Base-by-base conservation (phyloP, 1,139 yeast genomes). In the Kodamaea arcana region DNA sequence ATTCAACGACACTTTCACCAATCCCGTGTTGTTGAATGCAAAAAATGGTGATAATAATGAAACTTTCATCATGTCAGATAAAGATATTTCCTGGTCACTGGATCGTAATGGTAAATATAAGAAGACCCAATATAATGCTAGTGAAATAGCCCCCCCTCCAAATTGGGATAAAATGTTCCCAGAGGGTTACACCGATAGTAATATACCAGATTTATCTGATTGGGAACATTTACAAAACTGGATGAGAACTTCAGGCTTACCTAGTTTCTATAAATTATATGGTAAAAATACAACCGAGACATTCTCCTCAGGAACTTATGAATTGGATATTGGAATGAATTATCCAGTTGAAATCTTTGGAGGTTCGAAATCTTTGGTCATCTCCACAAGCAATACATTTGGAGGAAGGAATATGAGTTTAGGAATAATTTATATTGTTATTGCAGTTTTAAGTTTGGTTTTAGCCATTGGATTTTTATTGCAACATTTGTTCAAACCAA, bases 231-330 rank as follows among this genome's bases (percentile, higher is more conserved):
- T 67, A 24, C 87, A 82, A 57, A 83, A 83, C 51, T 83, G 94
- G 94, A 83, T 83, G 94, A 70, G 88, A 47, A 83, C 92, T 1
- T 87, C 92, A 1, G 90, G 87, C 0, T 65, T 83, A 40, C 83
- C 90, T 17, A 66, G 74, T 9, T 81, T 81, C 52, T 74, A 79
- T 62, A 83, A 83, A 50, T 56, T 83, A 22, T 80, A 83, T 39
- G 75, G 82, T 15, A 69, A 72, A 41, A 81, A 80, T 52, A 67
- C 66, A 12, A 62, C 75, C 3, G 68, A 61, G 7, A 52, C 73
- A 1, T 54, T 83, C 38, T 43, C 58, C 1, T 68, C 76, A 4
- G 92, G 92, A 4, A 70, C 75, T 15, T 83, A 83, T 48, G 68
- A 75, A 42, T 54, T 83, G 14, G 69, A 72, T 33, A 69, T 83